These are phyloP conservation scores for Darksidea phi DNA, from an alignment of 495 filamentous ascomycete species.

Conservation along the genomic window DNA sequence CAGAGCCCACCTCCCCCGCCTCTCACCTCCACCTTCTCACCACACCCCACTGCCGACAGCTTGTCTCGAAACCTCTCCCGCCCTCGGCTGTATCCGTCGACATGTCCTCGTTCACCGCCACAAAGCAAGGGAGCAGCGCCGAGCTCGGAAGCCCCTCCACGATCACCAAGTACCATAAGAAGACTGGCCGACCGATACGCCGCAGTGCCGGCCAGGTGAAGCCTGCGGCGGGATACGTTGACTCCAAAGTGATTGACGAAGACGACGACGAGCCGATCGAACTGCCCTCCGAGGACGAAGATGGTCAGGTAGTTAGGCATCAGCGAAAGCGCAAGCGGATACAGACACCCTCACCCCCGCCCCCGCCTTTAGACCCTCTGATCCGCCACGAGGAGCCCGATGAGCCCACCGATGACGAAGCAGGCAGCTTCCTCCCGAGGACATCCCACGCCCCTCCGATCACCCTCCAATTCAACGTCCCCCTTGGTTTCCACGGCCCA, in stretches of 20 bases:
- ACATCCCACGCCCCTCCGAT: constrained; percentile 10
- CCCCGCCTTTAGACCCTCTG: constrained; percentile 31
- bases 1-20: background rate
- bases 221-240: constrained; percentile 15
- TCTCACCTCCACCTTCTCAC: too few species aligned
- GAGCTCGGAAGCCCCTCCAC: constrained; percentile 24
- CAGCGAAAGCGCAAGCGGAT: constrained; percentile 26
- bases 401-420: constrained; percentile 16
- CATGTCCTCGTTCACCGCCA: background rate
- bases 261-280: constrained; percentile 30
- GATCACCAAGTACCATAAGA: constrained; percentile 24
- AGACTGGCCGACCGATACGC: constrained; percentile 32
- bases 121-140: constrained; percentile 15
- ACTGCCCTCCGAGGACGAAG: constrained; percentile 29
- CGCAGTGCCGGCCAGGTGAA: constrained; percentile 25
- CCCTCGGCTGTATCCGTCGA: background rate
- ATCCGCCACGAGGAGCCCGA: constrained; percentile 23
- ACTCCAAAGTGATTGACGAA: constrained; percentile 31
- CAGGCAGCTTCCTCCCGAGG: constrained; percentile 9
- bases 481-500: constrained; percentile 38
- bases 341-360: constrained; percentile 27
- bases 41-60: background rate
- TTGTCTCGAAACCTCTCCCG: background rate
- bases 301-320: constrained; percentile 11
- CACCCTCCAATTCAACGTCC: constrained; percentile 39